Evolutionary conservation across 2,329 filamentous ascomycete genomes (phyloP), one percentile per base, ranked within the genome.

Genomic region (Fonsecaea multimorphosa): DNA sequence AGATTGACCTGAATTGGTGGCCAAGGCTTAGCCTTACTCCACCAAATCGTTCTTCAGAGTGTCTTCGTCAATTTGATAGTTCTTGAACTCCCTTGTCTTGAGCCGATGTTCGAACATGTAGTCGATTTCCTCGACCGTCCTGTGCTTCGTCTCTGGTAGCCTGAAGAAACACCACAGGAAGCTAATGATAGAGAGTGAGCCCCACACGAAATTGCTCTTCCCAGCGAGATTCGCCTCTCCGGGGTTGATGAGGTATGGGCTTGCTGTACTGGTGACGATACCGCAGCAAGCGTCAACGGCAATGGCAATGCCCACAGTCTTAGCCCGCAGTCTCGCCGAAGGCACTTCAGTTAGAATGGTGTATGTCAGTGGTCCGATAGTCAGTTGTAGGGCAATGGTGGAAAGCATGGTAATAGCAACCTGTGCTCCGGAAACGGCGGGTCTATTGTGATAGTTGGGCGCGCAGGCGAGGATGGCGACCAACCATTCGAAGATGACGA

Each of bases 41-140:
- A 58, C 55, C 24, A 58, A 29, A 46, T 58, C 55, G 16, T 58
- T 58, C 55, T 58, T 56, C 14, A 56, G 14, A 24, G 55, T 12
- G 11, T 58, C 55, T 38, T 24, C 19, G 27, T 58, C 55, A 19
- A 58, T 46, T 11, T n/a, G 9, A 36, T 44, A 44, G 24, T n/a
- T 58, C 38, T 58, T 58, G 38, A 58, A 58, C 14, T 58, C 55
- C 27, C 38, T 8, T 19, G 55, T 46, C 38, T 58, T 58, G 34
- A 58, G 36, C 22, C 38, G 34, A 27, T 58, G 34, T 44, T 44
- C 38, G 19, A 58, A 58, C 36, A 58, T 44, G 38, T 44, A 44
- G 38, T 58, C 55, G 36, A 58, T 58, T 22, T 58, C 55, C 24
- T 58, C 55, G 7, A 44, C 34, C 16, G 55, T 58, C 36, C 55